phyloP scores from a whole-genome alignment of 2,329 filamentous ascomycete genomes.

The Penicillium thymicola region DNA sequence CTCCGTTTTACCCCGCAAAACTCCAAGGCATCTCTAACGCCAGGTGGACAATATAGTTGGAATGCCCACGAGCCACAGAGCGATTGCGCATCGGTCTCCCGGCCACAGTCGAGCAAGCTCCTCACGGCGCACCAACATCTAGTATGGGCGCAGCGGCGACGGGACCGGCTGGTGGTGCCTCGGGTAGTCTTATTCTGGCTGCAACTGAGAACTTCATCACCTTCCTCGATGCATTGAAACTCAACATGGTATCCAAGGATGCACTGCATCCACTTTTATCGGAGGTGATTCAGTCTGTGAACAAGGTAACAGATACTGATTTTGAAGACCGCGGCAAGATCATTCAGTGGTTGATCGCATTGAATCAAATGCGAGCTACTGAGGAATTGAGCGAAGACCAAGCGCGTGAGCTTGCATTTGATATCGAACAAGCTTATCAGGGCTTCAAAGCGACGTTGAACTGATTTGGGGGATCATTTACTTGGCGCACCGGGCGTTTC shows the following conservation, averaged over 20 bases:
- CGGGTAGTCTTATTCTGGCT: slow-evolving; percentile 71
- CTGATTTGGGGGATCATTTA: slow-evolving; percentile 32
- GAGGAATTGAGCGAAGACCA: slow-evolving; percentile 87
- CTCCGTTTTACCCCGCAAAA: neutral
- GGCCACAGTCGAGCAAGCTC: slow-evolving; percentile 67
- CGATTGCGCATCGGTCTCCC: slow-evolving; percentile 89
- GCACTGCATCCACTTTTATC: slow-evolving; percentile 92
- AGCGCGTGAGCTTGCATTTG: slow-evolving; percentile 81
- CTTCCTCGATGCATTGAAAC: slow-evolving; percentile 88
- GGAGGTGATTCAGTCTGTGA: slow-evolving; percentile 94
- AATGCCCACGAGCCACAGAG: slow-evolving; percentile 91
- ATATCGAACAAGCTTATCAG: slow-evolving; percentile 91
- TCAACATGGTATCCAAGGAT: slow-evolving; percentile 91
- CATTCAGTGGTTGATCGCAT: slow-evolving; percentile 93
- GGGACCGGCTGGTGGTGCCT: slow-evolving; percentile 38
- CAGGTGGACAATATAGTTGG: slow-evolving; percentile 58
- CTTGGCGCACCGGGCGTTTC: slow-evolving; percentile 11
- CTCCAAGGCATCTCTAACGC: neutral
- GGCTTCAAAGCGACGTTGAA: slow-evolving; percentile 81
- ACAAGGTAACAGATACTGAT: slow-evolving; percentile 91
- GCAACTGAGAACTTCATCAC: slow-evolving; percentile 99
- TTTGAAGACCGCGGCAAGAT: slow-evolving; percentile 97
- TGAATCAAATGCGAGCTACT: slow-evolving; percentile 97
- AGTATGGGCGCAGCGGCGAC: slow-evolving; percentile 32
- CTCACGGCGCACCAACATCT: slow-evolving; percentile 47